Base-by-base conservation (phyloP, 257 asterid species). In the Jacaranda mimosifolia region DNA sequence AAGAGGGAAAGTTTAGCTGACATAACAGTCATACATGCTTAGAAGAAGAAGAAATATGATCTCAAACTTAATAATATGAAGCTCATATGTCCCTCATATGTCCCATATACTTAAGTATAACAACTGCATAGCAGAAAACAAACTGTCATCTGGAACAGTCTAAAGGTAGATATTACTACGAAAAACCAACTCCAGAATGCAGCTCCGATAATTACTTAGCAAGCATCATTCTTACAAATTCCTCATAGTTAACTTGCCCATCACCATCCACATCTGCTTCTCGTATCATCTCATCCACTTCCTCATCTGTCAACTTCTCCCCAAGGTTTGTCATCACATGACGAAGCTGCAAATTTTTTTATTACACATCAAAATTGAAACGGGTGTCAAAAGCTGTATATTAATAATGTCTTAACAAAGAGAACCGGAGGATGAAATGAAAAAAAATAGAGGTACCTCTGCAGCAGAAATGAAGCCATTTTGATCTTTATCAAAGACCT, bases 381-480 rank as follows among this genome's bases (percentile, higher is more conserved):
- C 2, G 17, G 4, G 10, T 7, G 62, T 56, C 8, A 56, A 18
- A 56, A 56, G 62, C 32, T n/a, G 62, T 17, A n/a, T 1, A 5
- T 6, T 32, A 8, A 56, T n/a, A 8, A 56, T n/a, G 62, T 4
- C 62, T 56, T 56, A 18, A 7, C 11, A 19, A 56, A 17, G 35
- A 17, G 26, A 3, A 0, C 2, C 2, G 6, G 13, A 45, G 13
- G 51, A 10, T 10, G 3, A 45, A 45, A 45, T 42, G 51, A 1
- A 7, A 45, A 45, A 45, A 45, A 45, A 0, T 45, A 42, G 8
- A 17, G 7, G 72, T n/a, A 66, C 55, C 72, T 68, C 73, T 6
- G 73, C 73, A 19, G 73, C 73, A 15, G 73, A 68, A 51, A 68
- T 68, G 60, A 68, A 68, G 6, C 73, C 73, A 15, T 68, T 68